Conservation (phyloP, 352 stramenopile species). For the Blastocystis sp. region DNA sequence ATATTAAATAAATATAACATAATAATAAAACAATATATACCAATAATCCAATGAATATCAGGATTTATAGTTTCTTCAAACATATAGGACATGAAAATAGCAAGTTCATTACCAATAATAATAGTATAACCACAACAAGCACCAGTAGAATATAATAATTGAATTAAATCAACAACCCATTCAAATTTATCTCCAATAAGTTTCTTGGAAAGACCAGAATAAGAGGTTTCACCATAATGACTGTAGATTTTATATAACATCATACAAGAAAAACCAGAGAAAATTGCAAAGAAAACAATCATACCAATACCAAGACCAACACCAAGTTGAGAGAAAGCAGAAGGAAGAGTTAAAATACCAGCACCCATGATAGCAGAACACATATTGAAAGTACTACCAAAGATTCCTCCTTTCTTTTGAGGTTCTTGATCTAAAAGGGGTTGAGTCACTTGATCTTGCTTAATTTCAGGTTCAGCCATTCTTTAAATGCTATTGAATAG, state of each 20-base stretch:
- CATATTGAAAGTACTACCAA: too few species aligned
- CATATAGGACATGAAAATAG: background rate
- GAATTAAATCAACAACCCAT: slow-evolving; percentile 9
- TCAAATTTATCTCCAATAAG: slow-evolving; percentile 13
- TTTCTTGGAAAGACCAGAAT: slow-evolving; percentile 15
- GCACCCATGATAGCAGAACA: too few species aligned
- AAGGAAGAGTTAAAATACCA: slow-evolving; percentile 23
- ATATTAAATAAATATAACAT: too few species aligned
- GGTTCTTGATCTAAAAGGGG: too few species aligned
- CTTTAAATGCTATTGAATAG: too few species aligned
- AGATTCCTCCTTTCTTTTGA: too few species aligned
- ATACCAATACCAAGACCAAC: slow-evolving; percentile 25
- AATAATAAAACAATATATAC: too few species aligned
- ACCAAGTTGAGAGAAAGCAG: slow-evolving; percentile 28
- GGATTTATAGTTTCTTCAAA: background rate
- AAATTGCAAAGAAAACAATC: slow-evolving; percentile 34
- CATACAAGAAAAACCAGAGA: slow-evolving; percentile 16
- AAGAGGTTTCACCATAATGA: slow-evolving; percentile 20
- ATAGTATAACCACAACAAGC: slow-evolving; percentile 32
- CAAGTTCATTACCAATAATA: slow-evolving; percentile 29
- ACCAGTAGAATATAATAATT: slow-evolving; percentile 29
- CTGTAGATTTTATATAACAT: slow-evolving; percentile 29
- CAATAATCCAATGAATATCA: background rate
- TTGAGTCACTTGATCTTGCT: too few species aligned
- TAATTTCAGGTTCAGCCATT: too few species aligned